Evolutionary conservation across 2,329 filamentous ascomycete species (phyloP).

Genomic region (Alternaria ethzedia): DNA sequence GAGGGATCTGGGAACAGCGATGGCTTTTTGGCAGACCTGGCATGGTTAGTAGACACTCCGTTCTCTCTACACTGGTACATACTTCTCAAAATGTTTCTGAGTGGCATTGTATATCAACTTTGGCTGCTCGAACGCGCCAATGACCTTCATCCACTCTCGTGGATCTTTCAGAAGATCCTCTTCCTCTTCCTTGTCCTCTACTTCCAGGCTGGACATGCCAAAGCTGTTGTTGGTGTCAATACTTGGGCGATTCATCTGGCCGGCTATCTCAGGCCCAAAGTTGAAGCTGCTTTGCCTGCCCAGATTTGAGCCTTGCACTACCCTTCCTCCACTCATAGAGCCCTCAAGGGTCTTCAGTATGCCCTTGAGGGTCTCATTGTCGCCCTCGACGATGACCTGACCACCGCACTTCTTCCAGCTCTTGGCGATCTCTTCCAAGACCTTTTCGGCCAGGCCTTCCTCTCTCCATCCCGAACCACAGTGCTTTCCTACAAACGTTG

Average conservation of each 20-base stretch:
- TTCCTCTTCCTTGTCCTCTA: slow-evolving; percentile 62
- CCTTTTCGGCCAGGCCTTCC: slow-evolving; percentile 88
- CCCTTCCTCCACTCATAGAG: slow-evolving; percentile 84
- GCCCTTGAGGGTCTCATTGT: slow-evolving; percentile 70
- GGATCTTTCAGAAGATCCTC: slow-evolving; percentile 70
- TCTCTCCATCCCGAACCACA: slow-evolving; percentile 97
- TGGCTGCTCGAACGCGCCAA: slow-evolving; percentile 86
- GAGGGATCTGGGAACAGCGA: slow-evolving; percentile 71
- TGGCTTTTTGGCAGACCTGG: slow-evolving; percentile 49
- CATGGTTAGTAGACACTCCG: slow-evolving; percentile 14
- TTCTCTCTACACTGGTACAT: slow-evolving; percentile 8
- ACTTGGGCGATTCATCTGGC: slow-evolving; percentile 37
- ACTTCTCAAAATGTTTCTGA: slow-evolving; percentile 92
- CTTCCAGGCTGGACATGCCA: slow-evolving; percentile 57
- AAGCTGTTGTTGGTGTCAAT: slow-evolving; percentile 71
- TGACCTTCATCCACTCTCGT: slow-evolving; percentile 81
- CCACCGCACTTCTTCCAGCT: slow-evolving; percentile 90
- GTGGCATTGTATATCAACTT: slow-evolving; percentile 74
- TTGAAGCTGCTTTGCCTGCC: slow-evolving; percentile 69
- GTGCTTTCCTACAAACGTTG: slow-evolving; percentile 87
- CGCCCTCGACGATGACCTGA: slow-evolving; percentile 88
- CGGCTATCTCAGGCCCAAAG: slow-evolving; percentile 57
- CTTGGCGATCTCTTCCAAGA: slow-evolving; percentile 89
- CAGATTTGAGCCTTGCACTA: slow-evolving; percentile 63
- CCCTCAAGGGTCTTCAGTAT: slow-evolving; percentile 86